These are phyloP conservation scores for Phylloporus sp. DNA, from an alignment of 768 basidiomycete species.

Conservation along the genomic window DNA sequence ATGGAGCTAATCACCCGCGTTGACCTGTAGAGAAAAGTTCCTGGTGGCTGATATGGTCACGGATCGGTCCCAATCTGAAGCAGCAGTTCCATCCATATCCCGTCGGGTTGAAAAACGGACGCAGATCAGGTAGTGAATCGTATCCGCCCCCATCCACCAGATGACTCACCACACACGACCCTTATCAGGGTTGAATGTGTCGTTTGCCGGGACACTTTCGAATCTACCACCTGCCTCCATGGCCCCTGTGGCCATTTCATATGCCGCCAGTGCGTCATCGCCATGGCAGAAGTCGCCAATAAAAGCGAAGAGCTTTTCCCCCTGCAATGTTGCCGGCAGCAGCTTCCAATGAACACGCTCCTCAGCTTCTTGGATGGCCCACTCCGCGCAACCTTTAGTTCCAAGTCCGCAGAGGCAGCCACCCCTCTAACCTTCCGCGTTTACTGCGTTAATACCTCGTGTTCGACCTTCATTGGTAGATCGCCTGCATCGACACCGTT, in stretches of 20 bases:
- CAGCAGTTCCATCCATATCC: neutral
- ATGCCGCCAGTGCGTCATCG: conserved; percentile 39
- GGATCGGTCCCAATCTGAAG: neutral
- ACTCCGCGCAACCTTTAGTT: conserved; percentile 32
- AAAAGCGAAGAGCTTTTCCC: conserved; percentile 50
- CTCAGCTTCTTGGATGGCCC: conserved; percentile 28
- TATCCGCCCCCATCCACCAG: neutral
- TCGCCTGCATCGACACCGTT: conserved; percentile 21
- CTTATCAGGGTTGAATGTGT: conserved; percentile 30
- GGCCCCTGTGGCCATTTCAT: conserved; percentile 46
- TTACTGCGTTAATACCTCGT: conserved; percentile 44
- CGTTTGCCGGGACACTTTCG: conserved; percentile 37
- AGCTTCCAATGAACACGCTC: conserved; percentile 30
- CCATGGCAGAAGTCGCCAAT: conserved; percentile 39
- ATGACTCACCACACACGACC: neutral
- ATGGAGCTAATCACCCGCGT: neutral
- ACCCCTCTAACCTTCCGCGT: conserved; percentile 41
- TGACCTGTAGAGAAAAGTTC: conserved; percentile 8
- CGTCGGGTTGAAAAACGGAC: neutral
- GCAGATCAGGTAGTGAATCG: neutral
- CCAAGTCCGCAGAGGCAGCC: conserved; percentile 45
- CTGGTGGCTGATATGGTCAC: conserved; percentile 3
- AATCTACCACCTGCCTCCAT: conserved; percentile 21
- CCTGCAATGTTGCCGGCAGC: conserved; percentile 44
- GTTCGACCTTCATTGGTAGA: conserved; percentile 49